A percentile compares a stretch with the other conserved stretches of the same genome.
Evolutionary conservation across 495 filamentous ascomycete species (phyloP).

Genomic region (Penicillium desertorum): DNA sequence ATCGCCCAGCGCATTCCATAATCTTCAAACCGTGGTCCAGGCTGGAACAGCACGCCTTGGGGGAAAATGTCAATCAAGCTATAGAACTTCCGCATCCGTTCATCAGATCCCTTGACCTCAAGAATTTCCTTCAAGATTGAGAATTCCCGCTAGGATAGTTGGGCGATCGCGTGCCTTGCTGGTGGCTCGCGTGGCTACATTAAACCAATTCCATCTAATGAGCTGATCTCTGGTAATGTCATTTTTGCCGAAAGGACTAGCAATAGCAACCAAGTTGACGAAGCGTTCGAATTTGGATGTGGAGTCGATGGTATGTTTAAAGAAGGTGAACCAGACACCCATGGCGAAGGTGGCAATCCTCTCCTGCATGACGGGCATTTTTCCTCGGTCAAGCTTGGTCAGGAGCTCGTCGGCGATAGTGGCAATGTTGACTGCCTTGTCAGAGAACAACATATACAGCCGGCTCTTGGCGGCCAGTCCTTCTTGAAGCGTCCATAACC

Average conservation of each 20-base stretch:
- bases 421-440: neutral
- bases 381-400: neutral
- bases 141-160: neutral
- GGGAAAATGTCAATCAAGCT: neutral
- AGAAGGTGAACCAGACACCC: neutral
- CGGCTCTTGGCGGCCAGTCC: neutral
- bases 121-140: neutral
- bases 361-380: neutral
- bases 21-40: neutral
- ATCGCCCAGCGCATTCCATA: neutral
- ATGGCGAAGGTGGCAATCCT: neutral
- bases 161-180: neutral
- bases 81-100: neutral
- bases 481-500: conserved; percentile 1
- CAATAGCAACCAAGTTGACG: neutral
- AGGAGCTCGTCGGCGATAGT: neutral
- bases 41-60: neutral
- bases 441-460: neutral
- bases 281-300: neutral
- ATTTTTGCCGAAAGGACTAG: neutral
- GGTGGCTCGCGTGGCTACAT: neutral
- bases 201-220: neutral
- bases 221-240: neutral
- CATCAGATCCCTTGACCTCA: neutral
- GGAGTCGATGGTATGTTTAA: neutral